Evolutionary conservation across 2,329 filamentous ascomycete species (phyloP), one percentile per base, ranked within the genome.

Genomic region (Fusarium guadeloupense): DNA sequence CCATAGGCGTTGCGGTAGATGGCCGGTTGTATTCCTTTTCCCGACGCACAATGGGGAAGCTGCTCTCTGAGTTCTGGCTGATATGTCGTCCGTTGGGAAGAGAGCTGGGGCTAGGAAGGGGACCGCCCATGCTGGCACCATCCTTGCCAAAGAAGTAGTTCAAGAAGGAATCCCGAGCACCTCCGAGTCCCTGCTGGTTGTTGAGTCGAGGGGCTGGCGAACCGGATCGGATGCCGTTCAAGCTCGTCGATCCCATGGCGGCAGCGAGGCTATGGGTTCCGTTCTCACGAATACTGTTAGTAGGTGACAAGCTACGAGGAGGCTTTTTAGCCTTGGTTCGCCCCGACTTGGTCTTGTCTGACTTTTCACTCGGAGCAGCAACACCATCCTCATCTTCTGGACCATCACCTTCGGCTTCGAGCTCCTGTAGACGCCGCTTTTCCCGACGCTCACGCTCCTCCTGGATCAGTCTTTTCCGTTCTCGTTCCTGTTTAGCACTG

Each of bases 71-170:
- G 54, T 86, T 85, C 73, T 96, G 90, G 78, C 86, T 93, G 43
- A 92, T 87, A 72, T 96, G 92, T 65, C 93, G 83, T 48, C 66
- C 66, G 49, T 72, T 68, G 40, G 67, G 57, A 7, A 60, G 49
- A 9, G 67, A 62, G 43, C 64, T 45, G 13, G 69, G 66, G 52
- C 64, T 68, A 5, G 73, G 80, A 71, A 56, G 79, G 71, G 54
- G 81, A 78, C 50, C 28, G 28, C 69, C 67, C 10, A 69, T 66
- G 33, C 70, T 69, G 21, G 85, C 82, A 40, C 91, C 91, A 59
- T 99, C 95, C 74, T 99, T 98, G 69, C 95, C 93, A 71, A 99
- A 99, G 78, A 99, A 99, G 77, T 99, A 99, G 77, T 94, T 98
- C 60, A 99, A 77, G 81, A 99, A 99, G 1, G 93, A 96, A 77